phyloP scores from a whole-genome alignment of 805 yeast species.

The Brettanomyces anomalus region DNA sequence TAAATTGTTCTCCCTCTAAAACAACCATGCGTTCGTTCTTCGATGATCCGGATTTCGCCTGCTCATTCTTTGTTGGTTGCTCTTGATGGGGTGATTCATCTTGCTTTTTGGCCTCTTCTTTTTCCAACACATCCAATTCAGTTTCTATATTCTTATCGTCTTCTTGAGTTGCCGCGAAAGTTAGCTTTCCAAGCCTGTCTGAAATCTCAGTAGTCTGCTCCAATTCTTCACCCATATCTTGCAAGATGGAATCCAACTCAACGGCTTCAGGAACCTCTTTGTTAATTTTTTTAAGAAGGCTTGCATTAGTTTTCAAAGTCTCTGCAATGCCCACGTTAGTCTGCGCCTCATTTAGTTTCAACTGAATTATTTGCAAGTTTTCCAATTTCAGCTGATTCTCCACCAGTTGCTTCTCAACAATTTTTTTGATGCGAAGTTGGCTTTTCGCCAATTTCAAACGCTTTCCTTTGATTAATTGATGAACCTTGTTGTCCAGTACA shows the following conservation, averaged over 20 bases:
- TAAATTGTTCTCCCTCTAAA: background rate
- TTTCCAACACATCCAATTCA: constrained; percentile 11
- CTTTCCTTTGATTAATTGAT: constrained; percentile 9
- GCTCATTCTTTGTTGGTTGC: background rate
- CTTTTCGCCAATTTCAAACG: constrained; percentile 15
- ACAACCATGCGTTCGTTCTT: background rate
- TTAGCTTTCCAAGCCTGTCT: constrained; percentile 7
- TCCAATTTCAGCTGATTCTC: constrained; percentile 14
- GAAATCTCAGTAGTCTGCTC: constrained; percentile 14
- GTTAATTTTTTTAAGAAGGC: constrained; percentile 18
- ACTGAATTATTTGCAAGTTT: constrained; percentile 13
- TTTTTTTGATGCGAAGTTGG: constrained; percentile 16
- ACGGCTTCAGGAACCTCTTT: constrained; percentile 9
- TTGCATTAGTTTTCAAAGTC: constrained; percentile 18
- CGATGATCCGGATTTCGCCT: background rate
- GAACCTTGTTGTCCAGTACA: constrained; percentile 5
- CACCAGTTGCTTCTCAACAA: constrained; percentile 14
- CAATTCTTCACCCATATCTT: constrained; percentile 12
- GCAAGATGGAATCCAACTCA: constrained; percentile 14
- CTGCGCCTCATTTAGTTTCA: constrained; percentile 21
- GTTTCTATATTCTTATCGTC: constrained; percentile 18
- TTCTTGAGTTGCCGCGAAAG: constrained; percentile 2
- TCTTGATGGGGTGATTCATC: background rate
- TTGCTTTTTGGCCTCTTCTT: constrained; percentile 3
- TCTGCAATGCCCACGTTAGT: constrained; percentile 14